phyloP scores from a whole-genome alignment of 257 asterid genomes.

The Gentiana straminea region DNA sequence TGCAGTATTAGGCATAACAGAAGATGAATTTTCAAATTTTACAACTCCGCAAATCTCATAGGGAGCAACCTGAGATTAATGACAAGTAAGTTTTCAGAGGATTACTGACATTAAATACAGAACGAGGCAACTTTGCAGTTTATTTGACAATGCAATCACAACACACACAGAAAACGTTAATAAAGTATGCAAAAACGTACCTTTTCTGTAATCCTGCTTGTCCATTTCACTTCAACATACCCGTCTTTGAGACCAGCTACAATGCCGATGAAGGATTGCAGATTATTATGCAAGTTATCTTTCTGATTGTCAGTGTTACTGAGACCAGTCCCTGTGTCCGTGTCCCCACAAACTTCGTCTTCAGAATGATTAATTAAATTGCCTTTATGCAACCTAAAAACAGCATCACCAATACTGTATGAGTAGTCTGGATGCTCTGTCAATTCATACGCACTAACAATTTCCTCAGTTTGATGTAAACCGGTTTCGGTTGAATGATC shows the following conservation, averaged over 20 bases:
- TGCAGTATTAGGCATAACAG: constrained; percentile 21
- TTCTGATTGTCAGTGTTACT: constrained; percentile 14
- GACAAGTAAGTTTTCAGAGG: neutral
- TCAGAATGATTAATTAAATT: constrained; percentile 9
- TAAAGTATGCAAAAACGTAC: constrained; percentile 23
- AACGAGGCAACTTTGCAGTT: no score
- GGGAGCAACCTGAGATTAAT: constrained; percentile 55
- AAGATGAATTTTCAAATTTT: constrained; percentile 39
- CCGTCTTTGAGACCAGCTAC: constrained; percentile 51
- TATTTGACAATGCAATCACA: no score
- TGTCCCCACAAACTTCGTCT: constrained; percentile 6
- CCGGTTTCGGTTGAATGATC: constrained; percentile 12
- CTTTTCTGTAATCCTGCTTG: constrained; percentile 56
- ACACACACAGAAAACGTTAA: neutral
- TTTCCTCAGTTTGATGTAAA: constrained; percentile 42
- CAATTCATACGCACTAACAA: constrained; percentile 89
- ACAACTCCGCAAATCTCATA: constrained; percentile 61
- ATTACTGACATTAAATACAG: no score
- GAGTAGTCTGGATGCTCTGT: constrained; percentile 75
- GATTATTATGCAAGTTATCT: constrained; percentile 15
- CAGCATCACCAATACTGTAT: constrained; percentile 53
- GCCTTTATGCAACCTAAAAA: constrained; percentile 28
- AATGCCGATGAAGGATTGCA: constrained; percentile 51
- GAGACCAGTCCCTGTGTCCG: constrained; percentile 11
- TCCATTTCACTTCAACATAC: constrained; percentile 77